Evolutionary conservation across 2,329 filamentous ascomycete species (phyloP), one percentile per base, ranked within the genome.

Genomic region (Curvularia lunata): DNA sequence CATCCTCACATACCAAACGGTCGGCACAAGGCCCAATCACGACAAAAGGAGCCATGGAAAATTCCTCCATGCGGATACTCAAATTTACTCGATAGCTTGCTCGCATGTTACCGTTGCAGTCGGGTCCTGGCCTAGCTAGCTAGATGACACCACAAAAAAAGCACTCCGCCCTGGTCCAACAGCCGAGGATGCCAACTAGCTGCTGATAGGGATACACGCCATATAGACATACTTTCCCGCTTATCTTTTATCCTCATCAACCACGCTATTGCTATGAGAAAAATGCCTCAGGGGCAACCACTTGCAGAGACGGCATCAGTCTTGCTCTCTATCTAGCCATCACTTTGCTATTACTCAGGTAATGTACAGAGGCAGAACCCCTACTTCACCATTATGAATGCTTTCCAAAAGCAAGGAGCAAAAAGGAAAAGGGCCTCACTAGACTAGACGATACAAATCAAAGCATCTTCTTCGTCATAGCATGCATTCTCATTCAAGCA

Each of bases 401-500:
- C 12, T 16, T 16, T 13, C 13, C 32, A 16, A 34, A 32, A 12
- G 12, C 25, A 34, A 16, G 32, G n/a, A 16, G 16, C 8, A 5
- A 37, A 37, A 25, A 23, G 23, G 23, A 9, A 43, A 25, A 18
- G 13, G 12, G 8, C 12, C 23, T 43, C 23, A 10, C n/a, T 19
- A 23, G 10, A 25, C 8, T 18, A 42, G 21, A 27, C 30, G 46
- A 52, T 23, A n/a, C 28, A 54, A 19, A 18, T n/a, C 13, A 45
- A 16, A 18, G 25, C 23, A 2, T 12, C 38, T 10, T 40, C 23
- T 32, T 46, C 43, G 25, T 61, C 48, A 48, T 51, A 28, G 53
- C 34, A 59, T 59, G 48, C 54, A 58, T 58, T 62, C 54, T 62
- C 57, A 62, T 58, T 57, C 32, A 53, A 25, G 27, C 30, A 46